These are phyloP conservation scores for Clarireedia paspali DNA, from an alignment of 2,329 filamentous ascomycete species.

Conservation along the genomic window DNA sequence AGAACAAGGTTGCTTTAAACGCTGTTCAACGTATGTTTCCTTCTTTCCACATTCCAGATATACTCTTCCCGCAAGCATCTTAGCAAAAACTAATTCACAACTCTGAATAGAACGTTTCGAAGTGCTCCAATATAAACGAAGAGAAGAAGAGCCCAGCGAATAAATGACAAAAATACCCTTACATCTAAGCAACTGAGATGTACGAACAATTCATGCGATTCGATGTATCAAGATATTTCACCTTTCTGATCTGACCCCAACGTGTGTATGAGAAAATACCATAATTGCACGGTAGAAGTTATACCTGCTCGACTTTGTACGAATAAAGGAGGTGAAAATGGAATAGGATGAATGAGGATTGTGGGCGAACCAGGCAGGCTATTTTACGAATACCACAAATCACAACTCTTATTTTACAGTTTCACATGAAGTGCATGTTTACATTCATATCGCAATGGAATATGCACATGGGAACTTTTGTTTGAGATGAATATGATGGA, in stretches of 20 bases:
- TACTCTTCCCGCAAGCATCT: background rate
- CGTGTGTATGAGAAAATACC: background rate
- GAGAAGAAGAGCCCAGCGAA: background rate
- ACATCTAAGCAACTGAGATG: background rate
- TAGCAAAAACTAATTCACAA: background rate
- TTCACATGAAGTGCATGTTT: too few species aligned
- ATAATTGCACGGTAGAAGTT: background rate
- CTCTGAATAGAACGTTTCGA: slow-evolving; percentile 10
- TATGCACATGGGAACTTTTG: too few species aligned
- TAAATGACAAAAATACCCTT: background rate
- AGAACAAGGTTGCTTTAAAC: slow-evolving; percentile 54
- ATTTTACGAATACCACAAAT: too few species aligned
- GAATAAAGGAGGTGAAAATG: background rate
- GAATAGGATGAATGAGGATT: too few species aligned
- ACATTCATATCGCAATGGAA: too few species aligned
- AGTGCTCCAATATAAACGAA: slow-evolving; percentile 9
- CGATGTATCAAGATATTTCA: background rate
- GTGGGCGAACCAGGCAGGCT: too few species aligned
- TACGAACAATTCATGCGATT: slow-evolving; percentile 1
- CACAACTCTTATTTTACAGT: too few species aligned
- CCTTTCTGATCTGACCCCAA: background rate
- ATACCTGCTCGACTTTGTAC: too few species aligned
- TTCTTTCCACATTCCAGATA: slow-evolving; percentile 30
- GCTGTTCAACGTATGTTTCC: slow-evolving; percentile 63
- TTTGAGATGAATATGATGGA: too few species aligned